phyloP scores from a whole-genome alignment of 495 filamentous ascomycete species.

The Podospora anserina region DNA sequence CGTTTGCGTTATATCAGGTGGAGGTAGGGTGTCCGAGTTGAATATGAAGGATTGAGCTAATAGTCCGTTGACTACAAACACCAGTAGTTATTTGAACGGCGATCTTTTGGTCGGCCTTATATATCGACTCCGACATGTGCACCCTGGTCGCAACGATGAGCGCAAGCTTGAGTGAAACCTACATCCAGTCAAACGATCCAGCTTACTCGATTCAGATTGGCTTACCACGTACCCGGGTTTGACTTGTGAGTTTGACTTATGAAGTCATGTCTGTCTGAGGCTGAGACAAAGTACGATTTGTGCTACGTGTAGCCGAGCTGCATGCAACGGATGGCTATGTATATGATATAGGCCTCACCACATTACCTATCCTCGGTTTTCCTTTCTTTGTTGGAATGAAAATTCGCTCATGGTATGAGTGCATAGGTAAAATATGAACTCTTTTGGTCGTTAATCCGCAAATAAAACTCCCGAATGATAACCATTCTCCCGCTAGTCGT shows the following conservation, averaged over 20 bases:
- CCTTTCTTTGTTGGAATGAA: no score
- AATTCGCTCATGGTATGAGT: no score
- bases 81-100: background rate
- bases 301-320: no score
- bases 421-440: no score
- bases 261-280: background rate
- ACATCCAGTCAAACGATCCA: background rate
- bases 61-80: background rate
- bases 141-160: background rate
- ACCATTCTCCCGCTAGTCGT: no score
- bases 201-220: background rate
- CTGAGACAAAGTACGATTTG: background rate
- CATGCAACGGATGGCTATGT: no score
- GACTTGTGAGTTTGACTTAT: background rate
- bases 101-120: background rate
- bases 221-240: background rate
- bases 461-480: no score
- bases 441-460: no score
- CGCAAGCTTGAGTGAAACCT: background rate
- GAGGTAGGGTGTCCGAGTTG: background rate
- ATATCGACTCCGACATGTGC: background rate
- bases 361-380: no score
- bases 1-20: background rate
- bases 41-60: background rate
- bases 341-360: no score